Percentiles rank a stretch among this genome's conserved stretches.
These are phyloP conservation scores for Penicillium antarcticum DNA, from an alignment of 495 filamentous ascomycete species.

Conservation along the genomic window DNA sequence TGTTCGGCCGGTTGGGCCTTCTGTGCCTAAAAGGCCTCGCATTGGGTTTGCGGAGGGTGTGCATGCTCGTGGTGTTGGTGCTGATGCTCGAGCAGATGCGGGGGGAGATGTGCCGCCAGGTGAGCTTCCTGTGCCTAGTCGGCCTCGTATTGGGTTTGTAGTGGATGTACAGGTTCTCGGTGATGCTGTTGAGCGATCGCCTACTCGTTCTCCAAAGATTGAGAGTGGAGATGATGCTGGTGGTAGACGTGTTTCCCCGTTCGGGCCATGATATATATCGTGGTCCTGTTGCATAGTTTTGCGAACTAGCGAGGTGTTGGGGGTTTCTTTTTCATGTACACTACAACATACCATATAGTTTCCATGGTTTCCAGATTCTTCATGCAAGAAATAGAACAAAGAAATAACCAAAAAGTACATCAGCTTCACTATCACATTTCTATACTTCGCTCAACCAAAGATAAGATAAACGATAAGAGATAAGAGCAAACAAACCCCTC, in stretches of 20 bases:
- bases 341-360: too few relatives aligned
- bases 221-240: not conserved
- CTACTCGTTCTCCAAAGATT: not conserved
- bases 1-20: not conserved
- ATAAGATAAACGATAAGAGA: not conserved
- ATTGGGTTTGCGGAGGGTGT: conserved; percentile 12
- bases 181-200: not conserved
- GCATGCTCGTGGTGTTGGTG: not conserved
- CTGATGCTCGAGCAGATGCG: not conserved
- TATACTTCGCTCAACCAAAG: too few relatives aligned
- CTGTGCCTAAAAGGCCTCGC: conserved; percentile 3
- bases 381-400: too few relatives aligned
- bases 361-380: too few relatives aligned
- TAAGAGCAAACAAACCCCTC: not conserved
- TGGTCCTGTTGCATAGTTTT: not conserved
- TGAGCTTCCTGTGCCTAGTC: not conserved
- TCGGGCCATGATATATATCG: not conserved
- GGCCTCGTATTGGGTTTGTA: not conserved
- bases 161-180: not conserved
- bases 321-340: too few relatives aligned
- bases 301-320: too few relatives aligned
- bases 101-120: not conserved
- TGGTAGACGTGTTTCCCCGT: not conserved
- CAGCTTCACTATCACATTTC: too few relatives aligned
- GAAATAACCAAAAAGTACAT: too few relatives aligned